These are phyloP conservation scores for Paxillus involutus DNA, from an alignment of 768 basidiomycete genomes.

Conservation along the genomic window DNA sequence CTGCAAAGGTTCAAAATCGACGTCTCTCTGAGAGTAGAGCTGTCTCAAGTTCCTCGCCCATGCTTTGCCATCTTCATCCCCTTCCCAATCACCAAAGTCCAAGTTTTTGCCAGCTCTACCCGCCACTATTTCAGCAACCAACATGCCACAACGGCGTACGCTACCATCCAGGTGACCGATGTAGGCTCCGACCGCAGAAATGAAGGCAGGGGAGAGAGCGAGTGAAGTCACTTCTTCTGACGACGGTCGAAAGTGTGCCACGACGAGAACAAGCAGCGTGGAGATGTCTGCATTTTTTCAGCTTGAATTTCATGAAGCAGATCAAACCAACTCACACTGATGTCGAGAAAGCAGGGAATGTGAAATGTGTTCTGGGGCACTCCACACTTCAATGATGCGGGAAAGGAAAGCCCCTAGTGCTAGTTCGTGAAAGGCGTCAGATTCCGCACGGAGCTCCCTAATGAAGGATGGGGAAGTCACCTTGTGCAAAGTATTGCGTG, in stretches of 20 bases:
- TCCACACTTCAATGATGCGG: conserved; percentile 64
- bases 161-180: conserved; percentile 74
- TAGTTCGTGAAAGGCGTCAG: conserved; percentile 12
- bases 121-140: conserved; percentile 82
- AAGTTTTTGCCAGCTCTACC: conserved; percentile 60
- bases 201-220: conserved; percentile 57
- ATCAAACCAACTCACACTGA: conserved; percentile 54
- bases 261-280: conserved; percentile 60
- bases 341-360: conserved; percentile 76
- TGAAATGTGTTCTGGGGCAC: conserved; percentile 73
- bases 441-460: background rate
- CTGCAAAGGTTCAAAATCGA: conserved; percentile 41
- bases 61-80: conserved; percentile 58
- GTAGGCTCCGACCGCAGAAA: conserved; percentile 70
- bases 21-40: conserved; percentile 50
- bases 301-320: background rate
- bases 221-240: conserved; percentile 47
- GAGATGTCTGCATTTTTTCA: conserved; percentile 61
- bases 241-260: conserved; percentile 58
- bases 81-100: conserved; percentile 84
- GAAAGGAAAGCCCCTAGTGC: conserved; percentile 50
- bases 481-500: conserved; percentile 31
- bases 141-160: conserved; percentile 89
- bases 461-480: conserved; percentile 19
- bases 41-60: conserved; percentile 66